These are phyloP conservation scores for Fomitopsis schrenkii DNA, from an alignment of 1,284 basidiomycete species.

Conservation along the genomic window DNA sequence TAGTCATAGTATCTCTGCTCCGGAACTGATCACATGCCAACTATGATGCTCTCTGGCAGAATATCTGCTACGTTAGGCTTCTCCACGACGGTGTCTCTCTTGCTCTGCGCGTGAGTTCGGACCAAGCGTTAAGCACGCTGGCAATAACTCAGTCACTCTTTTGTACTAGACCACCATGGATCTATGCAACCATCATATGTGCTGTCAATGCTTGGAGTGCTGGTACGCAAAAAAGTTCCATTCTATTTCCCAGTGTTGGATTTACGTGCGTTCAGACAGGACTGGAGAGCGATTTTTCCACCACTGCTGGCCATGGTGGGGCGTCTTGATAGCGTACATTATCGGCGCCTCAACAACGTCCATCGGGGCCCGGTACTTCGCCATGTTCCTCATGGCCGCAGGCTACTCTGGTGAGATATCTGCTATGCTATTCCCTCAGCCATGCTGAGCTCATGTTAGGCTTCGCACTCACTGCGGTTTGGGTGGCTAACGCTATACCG, in stretches of 20 bases:
- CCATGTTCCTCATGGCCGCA: slow-evolving; percentile 61
- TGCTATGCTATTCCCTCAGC: not conserved
- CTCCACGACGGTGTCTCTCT: slow-evolving; percentile 51
- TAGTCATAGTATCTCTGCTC: slow-evolving; percentile 3
- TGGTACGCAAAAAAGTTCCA: slow-evolving; percentile 32
- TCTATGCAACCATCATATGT: slow-evolving; percentile 50
- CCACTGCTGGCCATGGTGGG: slow-evolving; percentile 56
- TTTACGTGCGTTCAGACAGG: slow-evolving; percentile 33
- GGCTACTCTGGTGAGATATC: slow-evolving; percentile 45
- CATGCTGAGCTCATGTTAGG: slow-evolving; percentile 29
- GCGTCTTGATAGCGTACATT: slow-evolving; percentile 58
- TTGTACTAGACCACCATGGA: slow-evolving; percentile 57
- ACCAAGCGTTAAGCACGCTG: slow-evolving; percentile 5
- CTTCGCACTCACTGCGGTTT: slow-evolving; percentile 55
- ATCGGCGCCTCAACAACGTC: slow-evolving; percentile 54
- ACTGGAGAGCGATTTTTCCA: slow-evolving; percentile 71
- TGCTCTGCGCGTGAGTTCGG: slow-evolving; percentile 55
- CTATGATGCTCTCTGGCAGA: slow-evolving; percentile 26
- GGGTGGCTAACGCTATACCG: slow-evolving; percentile 60
- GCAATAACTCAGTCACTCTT: slow-evolving; percentile 5
- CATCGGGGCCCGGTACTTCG: slow-evolving; percentile 54
- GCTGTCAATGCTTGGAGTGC: slow-evolving; percentile 64
- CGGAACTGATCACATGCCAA: not conserved
- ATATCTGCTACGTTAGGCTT: slow-evolving; percentile 66
- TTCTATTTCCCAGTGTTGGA: not conserved